Evolutionary conservation across 257 asterid genomes (phyloP), one percentile per base, ranked within the genome.

Genomic region (Solanum chiquidenum): DNA sequence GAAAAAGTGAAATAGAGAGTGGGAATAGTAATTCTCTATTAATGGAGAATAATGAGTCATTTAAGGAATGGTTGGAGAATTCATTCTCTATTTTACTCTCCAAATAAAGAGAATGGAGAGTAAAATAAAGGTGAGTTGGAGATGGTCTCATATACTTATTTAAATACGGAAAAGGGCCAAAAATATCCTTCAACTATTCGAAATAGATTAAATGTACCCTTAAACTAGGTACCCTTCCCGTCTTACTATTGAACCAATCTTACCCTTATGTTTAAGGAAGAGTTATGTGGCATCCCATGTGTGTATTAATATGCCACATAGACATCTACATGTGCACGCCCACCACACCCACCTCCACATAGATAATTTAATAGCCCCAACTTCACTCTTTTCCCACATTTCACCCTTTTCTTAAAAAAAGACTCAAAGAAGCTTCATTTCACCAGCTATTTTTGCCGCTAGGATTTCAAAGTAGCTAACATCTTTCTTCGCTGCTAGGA

Each of bases 51-150:
- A 14, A 12, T 12, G 52, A 12, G 52, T 44, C 0, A 44, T 12
- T 44, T 44, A 44, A 44, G 16, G 52, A 44, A 12, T 44, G 52
- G n/a, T 18, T 18, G 64, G 64, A 55, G 64, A 55, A 55, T 10
- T n/a, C 18, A 55, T 55, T 55, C 64, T 18, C n/a, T 18, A 18
- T 18, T 52, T 20, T 58, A 58, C 66, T 58, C 66, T 58, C 66
- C 0, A 58, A 0, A 58, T 8, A 58, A 20, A 58, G 66, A 58
- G 66, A 58, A 2, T 7, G 66, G 11, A 20, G 20, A 58, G 66
- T 58, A 21, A 58, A 58, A 21, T 20, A 21, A 21, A 58, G 95
- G 82, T 94, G 52, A 16, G 16, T 44, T 44, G 52, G 52, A 12
- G 52, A 44, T 44, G 16, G 16, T 44, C 52, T 44, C 4, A 42